Base-by-base conservation (phyloP, 108 stramenopile species). In the Cyclostephanos invisitatus region DNA sequence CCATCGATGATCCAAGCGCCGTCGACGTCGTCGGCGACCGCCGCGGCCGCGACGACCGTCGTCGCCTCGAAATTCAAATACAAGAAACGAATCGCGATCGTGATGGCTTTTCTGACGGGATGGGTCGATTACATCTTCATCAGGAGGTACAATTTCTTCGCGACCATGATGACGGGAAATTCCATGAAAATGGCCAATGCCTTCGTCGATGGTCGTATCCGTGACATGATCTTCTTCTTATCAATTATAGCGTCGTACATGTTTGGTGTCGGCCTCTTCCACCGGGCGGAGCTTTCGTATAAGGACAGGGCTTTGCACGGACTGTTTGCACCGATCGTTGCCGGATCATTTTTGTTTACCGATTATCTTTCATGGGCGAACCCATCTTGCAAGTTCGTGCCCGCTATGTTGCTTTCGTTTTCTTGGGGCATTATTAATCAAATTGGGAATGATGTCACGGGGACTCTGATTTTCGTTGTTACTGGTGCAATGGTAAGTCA, bases 101-200 rank as follows among this genome's bases (percentile, higher is more conserved):
- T 70, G 7, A 80, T 89, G 84, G 83, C 86, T 22, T 89, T 89
- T 54, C 57, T 89, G 56, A 89, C 88, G 7, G 88, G 86, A 22
- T 81, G 76, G 82, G 86, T 80, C 10, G 84, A 89, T 66, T 68
- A 81, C 27, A 61, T 74, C 20, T 24, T 87, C 40, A 46, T 83
- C 73, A 53, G 37, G 37, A 79, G 80, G 55, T 84, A 77, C 72
- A 38, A 64, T 22, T 83, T 77, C 64, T 89, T 89, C 68, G 64
- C 70, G 24, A 87, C 84, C 61, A 89, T 89, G 88, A 89, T 89
- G 88, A 85, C 88, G 14, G 88, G 88, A 17, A 89, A 89, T 59
- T 71, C 80, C 35, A 72, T 89, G 75, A 85, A 83, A 84, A 77
- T 89, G 79, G 72, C 72, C 29, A 46, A 29, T 35, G 83, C 88